Evolutionary conservation across 2,329 filamentous ascomycete genomes (phyloP), one percentile per base, ranked within the genome.

Genomic region (Tolypocladium paradoxum): DNA sequence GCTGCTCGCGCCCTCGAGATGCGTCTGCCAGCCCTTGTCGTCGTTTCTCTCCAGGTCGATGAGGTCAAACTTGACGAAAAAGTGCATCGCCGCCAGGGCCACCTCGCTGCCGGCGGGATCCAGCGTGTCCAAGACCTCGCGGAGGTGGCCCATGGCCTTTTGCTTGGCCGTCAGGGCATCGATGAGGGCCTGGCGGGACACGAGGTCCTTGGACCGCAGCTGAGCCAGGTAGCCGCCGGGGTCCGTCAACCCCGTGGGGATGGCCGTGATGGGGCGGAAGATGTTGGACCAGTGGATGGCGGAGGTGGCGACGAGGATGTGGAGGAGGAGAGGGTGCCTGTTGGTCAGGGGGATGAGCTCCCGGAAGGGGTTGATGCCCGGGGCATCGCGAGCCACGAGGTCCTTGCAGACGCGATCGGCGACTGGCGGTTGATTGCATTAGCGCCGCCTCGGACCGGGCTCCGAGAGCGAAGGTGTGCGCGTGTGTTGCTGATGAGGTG

Each of bases 21-120:
- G 75, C 45, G 69, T 63, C 56, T 70, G 70, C 75, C 75, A 77
- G 53, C 68, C 67, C 52, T 65, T 69, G 6, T 68, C 65, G 22
- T 65, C 68, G 24, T 67, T 67, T 54, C 68, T 70, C 14, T 75
- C 72, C 12, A 75, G 62, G 55, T 78, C 75, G 47, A 78, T 73
- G n/a, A 78, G 64, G 50, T 77, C 68, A 55, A 78, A 75, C 55
- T 76, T 76, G 62, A 78, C 68, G 53, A 77, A 76, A 61, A 77
- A 77, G 49, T 77, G 69, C 54, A 76, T 71, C 2, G 75, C 73
- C 9, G 74, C 74, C 18, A 77, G 64, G 31, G 74, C 64, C 34
- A 76, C 71, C 56, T 77, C 74, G 47, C 69, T 73, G n/a, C 71
- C 72, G 1, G 65, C 68, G 7, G 68, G 63, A 51, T 72, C 66